Base-by-base conservation (phyloP, 305 asterid species). In the Stenogyne calaminthoides region DNA sequence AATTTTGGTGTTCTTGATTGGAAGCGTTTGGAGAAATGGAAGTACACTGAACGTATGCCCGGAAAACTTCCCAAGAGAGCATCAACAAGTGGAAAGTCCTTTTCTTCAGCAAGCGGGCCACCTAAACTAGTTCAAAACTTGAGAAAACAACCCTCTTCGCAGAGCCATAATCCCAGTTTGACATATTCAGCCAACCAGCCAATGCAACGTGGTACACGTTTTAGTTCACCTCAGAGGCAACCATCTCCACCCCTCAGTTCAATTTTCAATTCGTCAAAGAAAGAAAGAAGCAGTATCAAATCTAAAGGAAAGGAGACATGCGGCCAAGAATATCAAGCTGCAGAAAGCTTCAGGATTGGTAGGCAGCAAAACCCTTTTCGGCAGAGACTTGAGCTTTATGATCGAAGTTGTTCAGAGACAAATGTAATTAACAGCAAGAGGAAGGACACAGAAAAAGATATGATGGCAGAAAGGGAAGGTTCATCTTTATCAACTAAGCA, bases 1-100 rank as follows among this genome's bases (percentile, higher is more conserved):
- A 95, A 85, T 82, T 88, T 93, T 49, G 99, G 99, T 64, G 99
- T 95, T 81, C 96, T 95, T 36, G 98, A 92, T 68, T 95, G 97
- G 96, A 88, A 82, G 80, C 85, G 80, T 36, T 80, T 95, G 75
- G 99, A 93, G 76, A 89, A 88, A 74, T 95, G 97, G 96, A 89
- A 88, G 83, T 85, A 88, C 67, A 86, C 77, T 3, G 97, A 94
- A 25, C 92, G 82, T 32, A 82, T 90, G 89, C 94, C 96, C 46
- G 66, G 74, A 44, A 86, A 78, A 70, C 64, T 60, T 74, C 81
- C 78, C 68, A 78, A 67, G 68, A 91, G 86, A 80, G 52, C 83
- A n/a, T 62, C 88, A 67, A 9, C 64, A 11, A 73, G 78, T 81
- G 77, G 79, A 40, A 71, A 78, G 32, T 70, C 88, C 29, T 34